phyloP scores from a whole-genome alignment of 2,329 filamentous ascomycete species.

The Scytalidium lignicola region DNA sequence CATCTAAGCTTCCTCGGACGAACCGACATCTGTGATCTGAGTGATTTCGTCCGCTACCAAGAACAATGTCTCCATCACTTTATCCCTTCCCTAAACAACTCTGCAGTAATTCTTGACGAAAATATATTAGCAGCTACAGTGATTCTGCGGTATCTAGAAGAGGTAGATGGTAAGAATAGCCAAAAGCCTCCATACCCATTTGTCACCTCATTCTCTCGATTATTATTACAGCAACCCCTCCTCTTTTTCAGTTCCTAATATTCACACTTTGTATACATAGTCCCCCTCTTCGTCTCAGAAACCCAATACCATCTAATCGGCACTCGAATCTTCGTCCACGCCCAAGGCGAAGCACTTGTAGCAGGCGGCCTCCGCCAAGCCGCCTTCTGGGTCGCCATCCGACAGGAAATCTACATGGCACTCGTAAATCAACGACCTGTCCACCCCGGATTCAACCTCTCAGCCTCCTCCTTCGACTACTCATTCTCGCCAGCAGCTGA shows the following conservation, averaged over 20 bases:
- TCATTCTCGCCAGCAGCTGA: neutral
- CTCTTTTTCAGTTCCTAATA: too few relatives aligned
- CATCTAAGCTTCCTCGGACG: neutral
- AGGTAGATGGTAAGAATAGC: neutral
- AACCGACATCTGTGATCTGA: too few relatives aligned
- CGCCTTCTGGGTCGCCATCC: neutral
- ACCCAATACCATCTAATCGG: constrained; percentile 1
- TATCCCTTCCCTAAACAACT: neutral
- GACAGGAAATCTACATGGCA: constrained; percentile 1
- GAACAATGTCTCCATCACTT: constrained; percentile 1
- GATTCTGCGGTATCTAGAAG: neutral
- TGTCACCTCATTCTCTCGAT: neutral
- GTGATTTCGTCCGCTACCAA: neutral
- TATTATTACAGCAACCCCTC: too few relatives aligned
- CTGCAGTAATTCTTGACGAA: neutral
- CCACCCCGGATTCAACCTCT: neutral
- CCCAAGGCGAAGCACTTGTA: neutral
- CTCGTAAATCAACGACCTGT: constrained; percentile 1
- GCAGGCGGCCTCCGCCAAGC: neutral
- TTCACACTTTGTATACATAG: neutral
- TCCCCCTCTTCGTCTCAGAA: constrained; percentile 1
- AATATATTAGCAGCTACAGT: constrained; percentile 1
- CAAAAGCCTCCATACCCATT: neutral
- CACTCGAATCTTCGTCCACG: neutral
- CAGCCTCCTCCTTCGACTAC: neutral